These are phyloP conservation scores for Coprinellus micaceus DNA, from an alignment of 768 basidiomycete genomes.

Conservation along the genomic window DNA sequence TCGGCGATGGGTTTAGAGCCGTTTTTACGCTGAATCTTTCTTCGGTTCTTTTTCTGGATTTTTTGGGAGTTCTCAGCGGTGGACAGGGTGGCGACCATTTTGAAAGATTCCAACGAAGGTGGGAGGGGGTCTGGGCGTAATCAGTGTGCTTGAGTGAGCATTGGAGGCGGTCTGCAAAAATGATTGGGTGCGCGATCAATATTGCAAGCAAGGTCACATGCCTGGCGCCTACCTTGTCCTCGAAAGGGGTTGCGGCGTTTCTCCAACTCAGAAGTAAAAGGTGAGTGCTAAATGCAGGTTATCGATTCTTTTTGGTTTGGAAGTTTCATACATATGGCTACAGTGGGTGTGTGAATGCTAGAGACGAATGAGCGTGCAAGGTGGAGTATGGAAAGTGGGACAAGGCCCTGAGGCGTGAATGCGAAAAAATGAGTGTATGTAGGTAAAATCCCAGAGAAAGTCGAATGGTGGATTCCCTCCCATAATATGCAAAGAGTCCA, in stretches of 20 bases:
- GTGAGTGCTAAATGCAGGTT: too few relatives aligned
- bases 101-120: slow-evolving; percentile 5
- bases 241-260: too few relatives aligned
- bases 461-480: background rate
- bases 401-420: slow-evolving; percentile 15
- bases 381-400: slow-evolving; percentile 3
- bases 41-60: slow-evolving; percentile 32
- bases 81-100: slow-evolving; percentile 42
- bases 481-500: slow-evolving; percentile 3
- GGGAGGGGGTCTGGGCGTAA: slow-evolving; percentile 1
- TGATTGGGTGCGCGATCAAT: background rate
- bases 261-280: too few relatives aligned
- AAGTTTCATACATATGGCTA: background rate
- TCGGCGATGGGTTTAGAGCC: slow-evolving; percentile 13
- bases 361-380: background rate
- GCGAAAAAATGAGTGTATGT: slow-evolving; percentile 10
- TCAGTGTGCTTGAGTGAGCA: background rate
- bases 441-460: slow-evolving; percentile 9
- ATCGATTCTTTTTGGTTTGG: too few relatives aligned
- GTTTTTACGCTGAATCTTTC: slow-evolving; percentile 36
- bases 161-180: slow-evolving; percentile 11
- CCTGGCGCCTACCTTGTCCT: too few relatives aligned
- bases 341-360: background rate
- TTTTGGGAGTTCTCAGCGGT: slow-evolving; percentile 16
- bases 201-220: background rate